Evolutionary conservation across 768 basidiomycete species (phyloP).

Genomic region (Naganishia randhawae): DNA sequence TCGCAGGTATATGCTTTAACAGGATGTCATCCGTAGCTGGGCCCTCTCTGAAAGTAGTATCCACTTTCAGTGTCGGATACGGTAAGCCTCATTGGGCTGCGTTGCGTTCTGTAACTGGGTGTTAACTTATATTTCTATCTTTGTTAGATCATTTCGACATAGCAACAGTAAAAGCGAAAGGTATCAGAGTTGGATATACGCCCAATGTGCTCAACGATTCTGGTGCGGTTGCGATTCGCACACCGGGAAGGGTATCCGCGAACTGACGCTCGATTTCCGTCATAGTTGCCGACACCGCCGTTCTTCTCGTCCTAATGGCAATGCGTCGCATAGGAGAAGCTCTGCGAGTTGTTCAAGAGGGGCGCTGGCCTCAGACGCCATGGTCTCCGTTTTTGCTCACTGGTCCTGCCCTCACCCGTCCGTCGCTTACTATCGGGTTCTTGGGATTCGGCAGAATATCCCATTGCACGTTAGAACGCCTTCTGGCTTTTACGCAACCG

Average conservation of each 20-base stretch:
- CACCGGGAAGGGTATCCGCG: background rate
- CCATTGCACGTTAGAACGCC: conserved; percentile 71
- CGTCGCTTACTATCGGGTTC: conserved; percentile 67
- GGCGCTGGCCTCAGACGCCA: conserved; percentile 73
- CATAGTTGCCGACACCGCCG: conserved; percentile 80
- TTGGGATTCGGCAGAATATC: conserved; percentile 93
- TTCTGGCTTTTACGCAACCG: conserved; percentile 65
- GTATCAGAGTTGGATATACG: conserved; percentile 78
- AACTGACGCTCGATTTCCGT: background rate
- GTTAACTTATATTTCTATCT: background rate
- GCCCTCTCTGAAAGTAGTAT: conserved; percentile 69
- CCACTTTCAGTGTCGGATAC: conserved; percentile 63
- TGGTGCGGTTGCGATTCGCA: conserved; percentile 54
- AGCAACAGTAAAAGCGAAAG: conserved; percentile 58
- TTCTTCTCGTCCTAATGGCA: conserved; percentile 93
- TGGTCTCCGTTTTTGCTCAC: conserved; percentile 84
- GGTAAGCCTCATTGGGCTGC: conserved; percentile 33
- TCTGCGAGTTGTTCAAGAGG: conserved; percentile 63
- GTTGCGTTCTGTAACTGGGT: background rate
- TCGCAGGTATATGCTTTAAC: no score
- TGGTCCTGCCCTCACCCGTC: conserved; percentile 56
- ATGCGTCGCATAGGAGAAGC: conserved; percentile 70
- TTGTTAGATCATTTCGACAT: conserved; percentile 74
- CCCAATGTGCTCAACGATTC: conserved; percentile 92
- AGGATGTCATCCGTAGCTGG: conserved; percentile 58